Base-by-base conservation (phyloP, 768 basidiomycete species). In the Tricholoma furcatifolium region DNA sequence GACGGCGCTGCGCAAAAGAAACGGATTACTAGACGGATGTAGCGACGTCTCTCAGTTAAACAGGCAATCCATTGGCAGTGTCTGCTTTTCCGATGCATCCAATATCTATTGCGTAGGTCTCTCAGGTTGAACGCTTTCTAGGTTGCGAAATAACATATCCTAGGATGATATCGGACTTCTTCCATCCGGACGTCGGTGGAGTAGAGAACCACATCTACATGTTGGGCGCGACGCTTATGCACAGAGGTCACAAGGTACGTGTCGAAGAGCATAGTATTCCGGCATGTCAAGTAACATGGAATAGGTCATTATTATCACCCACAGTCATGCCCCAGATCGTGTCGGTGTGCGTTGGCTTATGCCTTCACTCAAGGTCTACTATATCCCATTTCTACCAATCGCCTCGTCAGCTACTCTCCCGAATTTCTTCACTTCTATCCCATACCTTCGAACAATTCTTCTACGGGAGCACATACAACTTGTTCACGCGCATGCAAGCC, bases 161-260 rank as follows among this genome's bases (percentile, higher is more conserved):
- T 30, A 96, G 94, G 41, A 93, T 98, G 91, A 84, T 98, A 53
- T 90, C 87, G 38, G 97, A 99, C 72, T 99, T 98, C 75, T 99
- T 98, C 72, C 85, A 91, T 64, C 97, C 97, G 1, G 78, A 82
- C 53, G 87, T 95, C 2, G 97, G 97, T 3, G 97, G 97, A 7
- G 96, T 99, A 30, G 97, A 98, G 71, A 95, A 85, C 54, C 93
- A 97, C 68, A 95, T 98, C 34, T 98, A 92, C 70, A 91, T 91
- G 82, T 79, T 99, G 43, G 86, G 87, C 52, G 85, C 88, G 17
- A 86, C 88, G 43, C 83, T 98, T 38, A 82, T 94, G 49, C 76
- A 77, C 38, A 80, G 81, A 36, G 93, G 94, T 4, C 95, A 99
- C 70, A 93, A 90, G 70, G 93, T 88, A 64, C 17, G 74, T 51